A percentile compares a stretch with the other conserved stretches of the same genome.
Conservation (phyloP, 176 grass and related monocot species). For the Alloteropsis semialata region DNA sequence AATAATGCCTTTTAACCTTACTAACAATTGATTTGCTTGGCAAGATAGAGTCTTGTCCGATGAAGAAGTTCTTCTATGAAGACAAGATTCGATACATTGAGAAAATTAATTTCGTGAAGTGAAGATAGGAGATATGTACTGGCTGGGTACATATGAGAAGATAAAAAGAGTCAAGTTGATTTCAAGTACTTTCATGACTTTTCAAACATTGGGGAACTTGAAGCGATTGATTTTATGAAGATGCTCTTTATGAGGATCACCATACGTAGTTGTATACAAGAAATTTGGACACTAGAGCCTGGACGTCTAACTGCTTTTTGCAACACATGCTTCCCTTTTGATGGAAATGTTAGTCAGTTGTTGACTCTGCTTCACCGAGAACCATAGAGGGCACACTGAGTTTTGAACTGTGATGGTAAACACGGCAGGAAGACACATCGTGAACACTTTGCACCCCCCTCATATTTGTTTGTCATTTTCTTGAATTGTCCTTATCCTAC, state of each 20-base stretch:
- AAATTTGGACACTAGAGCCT: conserved; percentile 58
- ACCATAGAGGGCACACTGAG: conserved; percentile 37
- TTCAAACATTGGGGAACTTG: conserved; percentile 54
- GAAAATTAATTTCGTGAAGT: conserved; percentile 72
- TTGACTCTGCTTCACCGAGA: conserved; percentile 56
- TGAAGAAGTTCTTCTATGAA: conserved; percentile 75
- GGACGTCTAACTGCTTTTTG: conserved; percentile 60
- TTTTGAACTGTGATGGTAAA: conserved; percentile 53
- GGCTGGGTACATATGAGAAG: conserved; percentile 78
- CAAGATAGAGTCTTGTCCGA: conserved; percentile 68
- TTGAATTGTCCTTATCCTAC: background rate
- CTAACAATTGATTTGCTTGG: conserved; percentile 72
- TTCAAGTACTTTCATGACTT: conserved; percentile 69
- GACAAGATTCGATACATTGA: conserved; percentile 67
- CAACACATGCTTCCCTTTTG: conserved; percentile 53
- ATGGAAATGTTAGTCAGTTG: conserved; percentile 63
- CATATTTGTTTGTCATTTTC: conserved; percentile 20
- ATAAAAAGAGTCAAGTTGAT: conserved; percentile 67
- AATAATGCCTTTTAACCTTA: conserved; percentile 52
- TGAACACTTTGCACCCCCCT: conserved; percentile 21
- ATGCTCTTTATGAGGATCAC: conserved; percentile 56
- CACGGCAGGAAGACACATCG: conserved; percentile 17
- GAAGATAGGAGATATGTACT: conserved; percentile 54
- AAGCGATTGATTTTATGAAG: conserved; percentile 65
- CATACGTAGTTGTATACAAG: conserved; percentile 56